These are phyloP conservation scores for Dothistroma septosporum DNA, from an alignment of 2,329 filamentous ascomycete genomes.

Conservation along the genomic window DNA sequence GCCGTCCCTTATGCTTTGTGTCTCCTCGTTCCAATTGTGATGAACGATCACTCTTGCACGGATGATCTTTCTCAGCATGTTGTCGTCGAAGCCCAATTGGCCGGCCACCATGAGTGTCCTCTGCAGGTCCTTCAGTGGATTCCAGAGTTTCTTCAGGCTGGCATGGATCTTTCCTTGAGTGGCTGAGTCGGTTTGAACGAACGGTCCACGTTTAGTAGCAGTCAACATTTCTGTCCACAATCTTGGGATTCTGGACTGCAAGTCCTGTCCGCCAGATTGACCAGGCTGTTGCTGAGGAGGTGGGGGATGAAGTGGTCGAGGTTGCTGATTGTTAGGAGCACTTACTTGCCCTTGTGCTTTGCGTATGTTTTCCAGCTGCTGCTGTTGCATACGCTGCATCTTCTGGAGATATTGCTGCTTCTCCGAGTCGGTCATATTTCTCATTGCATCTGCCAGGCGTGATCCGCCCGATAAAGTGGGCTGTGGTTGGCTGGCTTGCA, in stretches of 20 bases:
- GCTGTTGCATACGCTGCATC: slow-evolving; percentile 18
- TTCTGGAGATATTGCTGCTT: slow-evolving; percentile 17
- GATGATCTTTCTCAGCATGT: slow-evolving; percentile 26
- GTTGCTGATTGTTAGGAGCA: slow-evolving; percentile 9
- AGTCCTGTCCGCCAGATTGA: background rate
- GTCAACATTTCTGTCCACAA: slow-evolving; percentile 23
- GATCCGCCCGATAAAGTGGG: background rate
- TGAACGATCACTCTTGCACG: slow-evolving; percentile 26
- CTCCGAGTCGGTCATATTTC: slow-evolving; percentile 23
- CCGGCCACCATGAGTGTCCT: slow-evolving; percentile 23
- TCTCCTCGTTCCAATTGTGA: slow-evolving; percentile 27
- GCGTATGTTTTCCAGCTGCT: slow-evolving; percentile 25
- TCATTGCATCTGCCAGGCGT: slow-evolving; percentile 23
- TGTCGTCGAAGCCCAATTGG: slow-evolving; percentile 20
- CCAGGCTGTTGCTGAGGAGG: background rate
- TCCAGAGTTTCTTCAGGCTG: slow-evolving; percentile 27
- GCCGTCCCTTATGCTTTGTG: slow-evolving; percentile 26
- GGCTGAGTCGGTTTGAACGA: slow-evolving; percentile 22
- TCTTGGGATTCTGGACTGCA: slow-evolving; percentile 10
- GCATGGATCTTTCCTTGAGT: slow-evolving; percentile 19
- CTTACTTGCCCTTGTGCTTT: slow-evolving; percentile 25
- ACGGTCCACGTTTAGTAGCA: slow-evolving; percentile 27
- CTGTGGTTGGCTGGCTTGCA: slow-evolving; percentile 24
- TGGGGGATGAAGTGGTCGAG: background rate
- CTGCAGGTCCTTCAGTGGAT: slow-evolving; percentile 24